Percentiles rank a stretch among this genome's conserved stretches.
Evolutionary conservation across 768 basidiomycete genomes (phyloP).

Genomic region (Boletus subcaerulescens): DNA sequence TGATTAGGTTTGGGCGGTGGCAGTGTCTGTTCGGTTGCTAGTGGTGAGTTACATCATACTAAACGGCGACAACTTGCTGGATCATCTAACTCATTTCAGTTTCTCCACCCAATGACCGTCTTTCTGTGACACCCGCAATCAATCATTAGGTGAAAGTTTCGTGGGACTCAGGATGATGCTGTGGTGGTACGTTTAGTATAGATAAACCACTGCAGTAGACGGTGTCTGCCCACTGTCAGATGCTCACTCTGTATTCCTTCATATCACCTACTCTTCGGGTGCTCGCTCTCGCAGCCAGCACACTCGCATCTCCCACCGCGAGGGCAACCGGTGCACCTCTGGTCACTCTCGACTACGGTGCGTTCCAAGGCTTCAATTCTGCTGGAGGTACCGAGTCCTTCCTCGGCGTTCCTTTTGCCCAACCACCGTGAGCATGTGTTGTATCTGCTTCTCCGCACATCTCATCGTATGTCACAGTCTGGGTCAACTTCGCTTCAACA

Average conservation of each 20-base stretch:
- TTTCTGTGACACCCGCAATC: no score
- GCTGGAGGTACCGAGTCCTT: not conserved
- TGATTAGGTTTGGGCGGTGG: no score
- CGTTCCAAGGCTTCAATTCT: slow-evolving; percentile 13
- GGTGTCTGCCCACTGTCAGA: not conserved
- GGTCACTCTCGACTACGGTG: slow-evolving; percentile 17
- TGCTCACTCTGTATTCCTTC: not conserved
- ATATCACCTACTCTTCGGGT: not conserved
- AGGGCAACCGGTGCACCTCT: not conserved
- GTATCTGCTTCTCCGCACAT: not conserved
- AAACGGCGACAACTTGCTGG: no score
- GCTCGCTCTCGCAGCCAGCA: not conserved
- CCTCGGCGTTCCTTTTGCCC: not conserved
- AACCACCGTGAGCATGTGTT: not conserved
- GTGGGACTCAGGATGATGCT: no score
- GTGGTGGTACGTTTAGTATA: no score
- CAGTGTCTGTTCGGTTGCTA: no score
- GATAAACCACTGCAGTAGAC: no score
- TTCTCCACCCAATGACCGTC: no score
- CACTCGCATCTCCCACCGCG: not conserved
- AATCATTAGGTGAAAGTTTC: no score
- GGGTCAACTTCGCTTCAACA: slow-evolving; percentile 19
- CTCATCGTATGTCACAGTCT: slow-evolving; percentile 2
- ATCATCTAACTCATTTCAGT: no score
- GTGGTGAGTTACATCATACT: no score